Conservation (phyloP, 2,329 filamentous ascomycete genomes). For the Phialocephala subalpina region DNA sequence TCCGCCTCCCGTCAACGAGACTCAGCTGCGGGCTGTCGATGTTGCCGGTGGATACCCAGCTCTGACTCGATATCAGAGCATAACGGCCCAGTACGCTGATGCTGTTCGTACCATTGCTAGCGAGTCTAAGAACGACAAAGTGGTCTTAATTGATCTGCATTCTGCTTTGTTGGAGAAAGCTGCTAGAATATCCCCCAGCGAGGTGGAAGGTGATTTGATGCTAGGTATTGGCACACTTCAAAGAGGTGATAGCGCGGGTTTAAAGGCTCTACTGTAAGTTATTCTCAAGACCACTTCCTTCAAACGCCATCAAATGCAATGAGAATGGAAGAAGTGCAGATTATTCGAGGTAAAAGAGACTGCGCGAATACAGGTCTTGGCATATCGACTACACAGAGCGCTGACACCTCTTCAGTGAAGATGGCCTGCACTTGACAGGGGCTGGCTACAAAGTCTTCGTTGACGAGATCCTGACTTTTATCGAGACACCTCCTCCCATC, state of each 20-base stretch:
- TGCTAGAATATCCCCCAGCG: constrained; percentile 58
- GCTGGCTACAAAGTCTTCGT: constrained; percentile 42
- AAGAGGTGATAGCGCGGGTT: constrained; percentile 29
- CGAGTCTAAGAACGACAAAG: constrained; percentile 37
- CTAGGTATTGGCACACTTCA: constrained; percentile 29
- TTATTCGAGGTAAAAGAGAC: neutral
- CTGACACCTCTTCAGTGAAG: constrained; percentile 17
- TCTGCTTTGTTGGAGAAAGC: constrained; percentile 77
- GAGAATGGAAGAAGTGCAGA: neutral
- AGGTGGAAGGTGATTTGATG: constrained; percentile 21
- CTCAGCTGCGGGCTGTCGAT: constrained; percentile 45
- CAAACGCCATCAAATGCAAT: neutral
- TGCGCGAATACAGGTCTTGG: neutral
- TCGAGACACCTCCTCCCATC: constrained; percentile 34
- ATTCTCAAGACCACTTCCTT: neutral
- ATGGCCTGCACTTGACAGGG: constrained; percentile 43
- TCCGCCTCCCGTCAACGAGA: constrained; percentile 79
- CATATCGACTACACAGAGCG: neutral
- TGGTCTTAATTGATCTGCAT: constrained; percentile 83
- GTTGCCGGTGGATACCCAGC: constrained; percentile 38
- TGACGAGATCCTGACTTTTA: constrained; percentile 31
- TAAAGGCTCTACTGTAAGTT: constrained; percentile 31
- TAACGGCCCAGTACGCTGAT: constrained; percentile 69
- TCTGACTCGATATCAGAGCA: constrained; percentile 65
- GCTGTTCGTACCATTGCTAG: constrained; percentile 60